Evolutionary conservation across 306 rosid species (phyloP).

Genomic region (Prosopis cineraria): DNA sequence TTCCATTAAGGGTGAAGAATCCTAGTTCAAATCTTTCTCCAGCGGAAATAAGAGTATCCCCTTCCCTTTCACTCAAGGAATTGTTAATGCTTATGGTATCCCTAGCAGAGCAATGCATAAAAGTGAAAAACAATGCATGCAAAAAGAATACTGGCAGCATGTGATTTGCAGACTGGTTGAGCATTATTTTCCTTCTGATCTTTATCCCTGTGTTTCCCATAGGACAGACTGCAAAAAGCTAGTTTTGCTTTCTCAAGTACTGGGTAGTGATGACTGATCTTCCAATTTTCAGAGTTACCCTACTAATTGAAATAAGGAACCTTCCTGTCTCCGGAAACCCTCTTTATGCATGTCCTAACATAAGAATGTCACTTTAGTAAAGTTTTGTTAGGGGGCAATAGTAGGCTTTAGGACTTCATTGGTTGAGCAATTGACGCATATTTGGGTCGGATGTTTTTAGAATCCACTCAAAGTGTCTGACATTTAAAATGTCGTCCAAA

Average conservation of each 20-base stretch:
- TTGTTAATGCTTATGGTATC: slow-evolving; percentile 47
- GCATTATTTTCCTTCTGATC: slow-evolving; percentile 37
- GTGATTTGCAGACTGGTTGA: slow-evolving; percentile 41
- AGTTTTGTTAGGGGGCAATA: slow-evolving; percentile 34
- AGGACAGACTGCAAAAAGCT: slow-evolving; percentile 29
- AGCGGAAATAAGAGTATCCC: slow-evolving; percentile 58
- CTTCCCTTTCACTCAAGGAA: slow-evolving; percentile 41
- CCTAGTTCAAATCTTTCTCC: slow-evolving; percentile 66
- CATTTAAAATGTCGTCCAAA: slow-evolving; percentile 23
- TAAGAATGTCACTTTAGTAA: slow-evolving; percentile 22
- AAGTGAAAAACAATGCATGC: slow-evolving; percentile 40
- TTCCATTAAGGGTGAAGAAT: slow-evolving; percentile 71
- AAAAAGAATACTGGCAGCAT: slow-evolving; percentile 39
- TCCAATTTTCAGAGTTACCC: slow-evolving; percentile 31
- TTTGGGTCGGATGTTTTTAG: slow-evolving; percentile 15
- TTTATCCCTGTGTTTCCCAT: slow-evolving; percentile 44
- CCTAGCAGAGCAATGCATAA: slow-evolving; percentile 46
- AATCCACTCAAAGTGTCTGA: slow-evolving; percentile 30
- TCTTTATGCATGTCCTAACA: not conserved
- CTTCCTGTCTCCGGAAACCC: not conserved
- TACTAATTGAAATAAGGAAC: slow-evolving; percentile 32
- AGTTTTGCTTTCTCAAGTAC: slow-evolving; percentile 29
- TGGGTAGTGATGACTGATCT: slow-evolving; percentile 4
- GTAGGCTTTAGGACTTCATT: slow-evolving; percentile 33
- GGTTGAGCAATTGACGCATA: slow-evolving; percentile 33